Evolutionary conservation across 129 eudicot species (phyloP), one percentile per base, ranked within the genome.

Genomic region (Arctium minus): DNA sequence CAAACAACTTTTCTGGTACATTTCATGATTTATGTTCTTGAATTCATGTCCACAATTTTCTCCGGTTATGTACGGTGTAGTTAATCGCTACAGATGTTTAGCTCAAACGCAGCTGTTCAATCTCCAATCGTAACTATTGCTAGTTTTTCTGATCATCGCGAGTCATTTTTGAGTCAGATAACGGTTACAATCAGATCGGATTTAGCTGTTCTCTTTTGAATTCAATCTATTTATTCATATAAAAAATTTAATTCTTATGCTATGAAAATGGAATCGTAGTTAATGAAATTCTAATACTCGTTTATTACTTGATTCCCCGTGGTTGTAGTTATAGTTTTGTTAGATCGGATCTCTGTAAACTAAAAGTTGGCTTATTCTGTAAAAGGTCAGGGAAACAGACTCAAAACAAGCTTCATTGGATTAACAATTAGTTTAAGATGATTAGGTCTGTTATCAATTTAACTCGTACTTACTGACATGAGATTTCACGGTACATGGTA

Each of bases 391-490:
- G 1, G 11, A 68, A 22, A 76, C 53, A 68, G 72, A 48, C 18
- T 70, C 42, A 15, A 36, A 68, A 22, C 53, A 48, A 50, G 64
- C 65, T 70, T 68, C 64, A 10, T 83, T 36, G 42, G 33, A 78
- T 83, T 73, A 27, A 42, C 46, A 72, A 73, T 30, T 53, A 53
- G 76, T 64, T 73, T 42, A 71, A 53, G 29, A 37, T 67, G 71
- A 44, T 74, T 73, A 60, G 22, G 71, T 73, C 77, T 38, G 76
- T 73, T 84, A 76, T 72, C 36, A 39, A 76, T 75, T 84, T 17
- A 13, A 79, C 35, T 35, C 13, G 77, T 64, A 67, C n/a, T 42
- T 73, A 65, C 15, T 84, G 44, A 62, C 76, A 72, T 42, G 38
- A 64, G 80, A 65, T 64, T 36, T 29, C 35, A 84, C 33, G 3